Percentiles rank a stretch among this genome's conserved stretches.
phyloP scores from a whole-genome alignment of 306 rosid genomes.

The Pachyrhizus erosus region DNA sequence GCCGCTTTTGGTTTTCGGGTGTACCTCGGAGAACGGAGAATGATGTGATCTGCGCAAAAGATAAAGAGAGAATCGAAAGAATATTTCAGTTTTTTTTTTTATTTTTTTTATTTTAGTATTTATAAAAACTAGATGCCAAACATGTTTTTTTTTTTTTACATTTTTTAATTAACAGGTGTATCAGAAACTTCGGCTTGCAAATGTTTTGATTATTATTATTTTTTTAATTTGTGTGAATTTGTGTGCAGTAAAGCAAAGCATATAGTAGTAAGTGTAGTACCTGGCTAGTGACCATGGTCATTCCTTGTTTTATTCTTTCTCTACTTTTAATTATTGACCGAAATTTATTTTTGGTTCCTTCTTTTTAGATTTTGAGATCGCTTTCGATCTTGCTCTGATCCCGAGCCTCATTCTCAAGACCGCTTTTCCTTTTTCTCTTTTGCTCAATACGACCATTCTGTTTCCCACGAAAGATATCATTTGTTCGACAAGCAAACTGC shows the following conservation, averaged over 20 bases:
- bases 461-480: conserved; percentile 38
- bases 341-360: background rate
- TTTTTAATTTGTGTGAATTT: conserved; percentile 25
- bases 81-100: background rate
- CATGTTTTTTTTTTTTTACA: background rate
- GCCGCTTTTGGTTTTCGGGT: conserved; percentile 45
- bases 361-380: conserved; percentile 40
- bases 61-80: conserved; percentile 37
- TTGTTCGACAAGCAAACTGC: background rate
- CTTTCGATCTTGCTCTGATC: conserved; percentile 77
- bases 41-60: conserved; percentile 54
- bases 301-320: conserved; percentile 46
- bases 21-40: conserved; percentile 36
- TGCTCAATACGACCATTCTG: conserved; percentile 59
- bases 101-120: background rate
- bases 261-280: conserved; percentile 8
- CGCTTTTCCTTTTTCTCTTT: conserved; percentile 55
- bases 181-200: conserved; percentile 55
- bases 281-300: conserved; percentile 45
- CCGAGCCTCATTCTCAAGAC: conserved; percentile 63
- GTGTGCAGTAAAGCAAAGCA: conserved; percentile 58
- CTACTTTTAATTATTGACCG: conserved; percentile 57
- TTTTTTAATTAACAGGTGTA: conserved; percentile 6
- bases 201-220: conserved; percentile 42
- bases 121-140: background rate